Evolutionary conservation across 257 asterid species (phyloP).

Genomic region (Nicotiana tomentosiformis): DNA sequence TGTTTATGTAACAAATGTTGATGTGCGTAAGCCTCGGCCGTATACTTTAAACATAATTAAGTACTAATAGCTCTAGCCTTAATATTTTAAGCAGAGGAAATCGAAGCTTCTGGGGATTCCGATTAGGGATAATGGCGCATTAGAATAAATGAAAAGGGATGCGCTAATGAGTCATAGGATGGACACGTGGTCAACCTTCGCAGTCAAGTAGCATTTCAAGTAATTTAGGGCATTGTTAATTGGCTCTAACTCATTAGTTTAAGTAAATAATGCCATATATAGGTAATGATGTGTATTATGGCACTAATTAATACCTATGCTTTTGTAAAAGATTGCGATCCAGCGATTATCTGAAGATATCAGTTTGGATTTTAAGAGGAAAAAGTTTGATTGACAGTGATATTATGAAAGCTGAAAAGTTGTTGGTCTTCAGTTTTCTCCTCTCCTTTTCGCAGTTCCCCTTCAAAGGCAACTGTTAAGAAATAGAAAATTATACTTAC

Average conservation of each 20-base stretch:
- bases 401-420: not conserved
- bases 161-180: conserved; percentile 26
- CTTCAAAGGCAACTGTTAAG: not conserved
- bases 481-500: too few relatives aligned
- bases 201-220: conserved; percentile 13
- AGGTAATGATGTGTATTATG: conserved; percentile 58
- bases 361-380: not conserved
- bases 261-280: conserved; percentile 38
- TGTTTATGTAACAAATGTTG: conserved; percentile 31
- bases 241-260: conserved; percentile 15
- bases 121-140: conserved; percentile 33
- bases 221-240: conserved; percentile 24
- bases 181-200: conserved; percentile 39
- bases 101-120: conserved; percentile 55
- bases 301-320: conserved; percentile 24
- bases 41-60: conserved; percentile 6
- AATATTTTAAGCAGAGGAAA: conserved; percentile 18
- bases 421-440: not conserved
- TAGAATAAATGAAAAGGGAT: conserved; percentile 26
- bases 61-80: conserved; percentile 10
- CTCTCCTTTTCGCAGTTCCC: not conserved
- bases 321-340: conserved; percentile 11
- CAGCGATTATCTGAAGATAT: conserved; percentile 18
- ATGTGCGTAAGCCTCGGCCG: conserved; percentile 10
- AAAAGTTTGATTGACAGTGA: conserved; percentile 4